Evolutionary conservation across 2,329 filamentous ascomycete genomes (phyloP).

Genomic region (Aspergillus tamarii): DNA sequence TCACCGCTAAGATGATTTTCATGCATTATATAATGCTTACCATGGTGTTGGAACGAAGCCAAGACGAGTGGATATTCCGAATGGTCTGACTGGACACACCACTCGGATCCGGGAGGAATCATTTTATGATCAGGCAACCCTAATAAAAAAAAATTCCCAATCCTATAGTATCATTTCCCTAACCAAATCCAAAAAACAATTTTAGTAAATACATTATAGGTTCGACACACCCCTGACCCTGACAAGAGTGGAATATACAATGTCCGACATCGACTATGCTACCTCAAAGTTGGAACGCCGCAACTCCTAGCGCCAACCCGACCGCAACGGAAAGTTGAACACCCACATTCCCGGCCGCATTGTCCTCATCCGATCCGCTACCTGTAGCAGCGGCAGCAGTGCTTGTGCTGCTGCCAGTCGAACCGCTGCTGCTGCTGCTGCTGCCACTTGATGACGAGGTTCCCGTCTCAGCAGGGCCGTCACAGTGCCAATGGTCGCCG

Average conservation of each 20-base stretch:
- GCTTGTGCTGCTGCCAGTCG: constrained; percentile 3
- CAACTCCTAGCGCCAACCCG: constrained; percentile 19
- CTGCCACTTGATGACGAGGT: background rate
- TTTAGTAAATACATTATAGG: constrained; percentile 1
- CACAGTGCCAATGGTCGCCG: constrained; percentile 26
- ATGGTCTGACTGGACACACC: constrained; percentile 27
- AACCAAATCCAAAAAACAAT: background rate
- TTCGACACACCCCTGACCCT: background rate
- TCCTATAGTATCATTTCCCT: background rate
- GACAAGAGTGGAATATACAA: background rate
- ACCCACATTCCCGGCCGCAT: constrained; percentile 11
- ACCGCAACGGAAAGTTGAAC: constrained; percentile 13
- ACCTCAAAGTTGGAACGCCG: constrained; percentile 13
- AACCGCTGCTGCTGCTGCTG: constrained; percentile 7
- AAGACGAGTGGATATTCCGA: constrained; percentile 16
- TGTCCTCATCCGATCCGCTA: constrained; percentile 11
- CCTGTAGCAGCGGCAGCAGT: constrained; percentile 14
- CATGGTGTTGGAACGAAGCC: background rate
- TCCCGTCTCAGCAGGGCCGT: constrained; percentile 19
- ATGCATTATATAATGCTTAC: background rate
- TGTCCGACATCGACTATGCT: background rate
- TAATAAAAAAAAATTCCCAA: background rate
- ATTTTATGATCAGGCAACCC: constrained; percentile 15
- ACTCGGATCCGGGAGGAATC: constrained; percentile 22
- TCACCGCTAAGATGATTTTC: background rate